These are phyloP conservation scores for Moesziomyces antarcticus DNA, from an alignment of 1,284 basidiomycete genomes.

Conservation along the genomic window DNA sequence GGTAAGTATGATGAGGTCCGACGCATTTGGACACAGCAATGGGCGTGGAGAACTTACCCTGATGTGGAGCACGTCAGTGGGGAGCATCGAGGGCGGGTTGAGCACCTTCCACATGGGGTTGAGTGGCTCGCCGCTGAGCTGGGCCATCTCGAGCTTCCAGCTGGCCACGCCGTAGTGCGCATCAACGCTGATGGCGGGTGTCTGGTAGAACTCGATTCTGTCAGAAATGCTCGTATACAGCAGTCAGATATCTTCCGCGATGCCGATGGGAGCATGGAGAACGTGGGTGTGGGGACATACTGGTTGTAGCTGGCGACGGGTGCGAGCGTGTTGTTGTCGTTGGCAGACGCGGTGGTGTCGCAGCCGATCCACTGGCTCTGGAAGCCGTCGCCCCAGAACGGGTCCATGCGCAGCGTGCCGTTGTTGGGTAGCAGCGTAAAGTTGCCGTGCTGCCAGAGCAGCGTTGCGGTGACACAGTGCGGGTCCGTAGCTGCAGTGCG, in stretches of 20 bases:
- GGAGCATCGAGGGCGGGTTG: conserved; percentile 56
- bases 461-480: conserved; percentile 17
- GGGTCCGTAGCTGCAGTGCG: conserved; percentile 15
- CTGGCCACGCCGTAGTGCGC: conserved; percentile 19
- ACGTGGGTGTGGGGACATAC: neutral
- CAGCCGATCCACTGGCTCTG: conserved; percentile 26
- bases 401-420: conserved; percentile 31
- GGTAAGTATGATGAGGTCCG: too few species aligned
- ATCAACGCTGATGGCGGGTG: conserved; percentile 16
- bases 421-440: conserved; percentile 20
- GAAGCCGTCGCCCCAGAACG: conserved; percentile 34
- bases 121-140: conserved; percentile 26
- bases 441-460: conserved; percentile 35
- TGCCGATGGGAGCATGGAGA: too few species aligned
- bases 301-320: conserved; percentile 29
- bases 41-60: conserved; percentile 12
- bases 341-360: conserved; percentile 25
- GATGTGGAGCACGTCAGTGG: conserved; percentile 50
- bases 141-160: conserved; percentile 24
- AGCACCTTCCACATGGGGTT: conserved; percentile 48
- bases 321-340: conserved; percentile 25
- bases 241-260: too few species aligned
- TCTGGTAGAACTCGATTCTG: conserved; percentile 15
- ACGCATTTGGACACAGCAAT: too few species aligned
- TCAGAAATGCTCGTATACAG: neutral